Percentiles rank a stretch among this genome's conserved stretches.
phyloP scores from a whole-genome alignment of 805 yeast genomes.

The Yarrowia deformans region DNA sequence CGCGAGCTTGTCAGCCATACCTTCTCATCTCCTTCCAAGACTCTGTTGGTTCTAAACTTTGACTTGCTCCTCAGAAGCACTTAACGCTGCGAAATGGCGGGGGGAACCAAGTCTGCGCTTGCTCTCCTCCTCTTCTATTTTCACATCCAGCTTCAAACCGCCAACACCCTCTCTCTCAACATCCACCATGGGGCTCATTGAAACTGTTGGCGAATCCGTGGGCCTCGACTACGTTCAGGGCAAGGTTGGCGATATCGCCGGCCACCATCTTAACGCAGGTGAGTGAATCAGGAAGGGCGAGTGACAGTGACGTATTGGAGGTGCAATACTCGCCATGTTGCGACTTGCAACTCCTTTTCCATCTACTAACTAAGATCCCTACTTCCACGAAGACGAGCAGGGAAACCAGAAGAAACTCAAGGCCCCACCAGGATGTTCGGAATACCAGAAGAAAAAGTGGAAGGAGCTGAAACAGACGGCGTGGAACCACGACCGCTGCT shows the following conservation, averaged over 20 bases:
- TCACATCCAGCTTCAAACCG: background rate
- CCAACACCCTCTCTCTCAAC: background rate
- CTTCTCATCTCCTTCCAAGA: background rate
- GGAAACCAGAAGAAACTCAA: slow-evolving; percentile 59
- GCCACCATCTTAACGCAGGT: slow-evolving; percentile 7
- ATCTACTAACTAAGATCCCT: slow-evolving; percentile 60
- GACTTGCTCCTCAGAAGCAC: background rate
- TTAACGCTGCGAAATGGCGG: background rate
- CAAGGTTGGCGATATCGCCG: slow-evolving; percentile 4
- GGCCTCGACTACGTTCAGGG: slow-evolving; percentile 20
- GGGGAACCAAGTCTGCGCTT: background rate
- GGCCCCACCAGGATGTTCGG: slow-evolving; percentile 65
- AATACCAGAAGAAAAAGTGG: slow-evolving; percentile 72
- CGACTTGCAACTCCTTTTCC: too few relatives aligned
- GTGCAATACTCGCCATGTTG: too few relatives aligned
- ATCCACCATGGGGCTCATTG: slow-evolving; percentile 12
- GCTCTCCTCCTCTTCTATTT: background rate
- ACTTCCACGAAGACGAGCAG: slow-evolving; percentile 57
- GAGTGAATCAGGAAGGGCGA: slow-evolving; percentile 11
- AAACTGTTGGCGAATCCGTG: slow-evolving; percentile 24
- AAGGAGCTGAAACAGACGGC: slow-evolving; percentile 76
- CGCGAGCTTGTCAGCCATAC: slow-evolving; percentile 3
- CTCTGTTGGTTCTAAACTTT: slow-evolving; percentile 1
- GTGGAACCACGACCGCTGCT: slow-evolving; percentile 86
- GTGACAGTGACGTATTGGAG: background rate